Percentiles rank a stretch among this genome's conserved stretches.
Evolutionary conservation across 2,329 filamentous ascomycete genomes (phyloP).

Genomic region (Colletotrichum sidae): DNA sequence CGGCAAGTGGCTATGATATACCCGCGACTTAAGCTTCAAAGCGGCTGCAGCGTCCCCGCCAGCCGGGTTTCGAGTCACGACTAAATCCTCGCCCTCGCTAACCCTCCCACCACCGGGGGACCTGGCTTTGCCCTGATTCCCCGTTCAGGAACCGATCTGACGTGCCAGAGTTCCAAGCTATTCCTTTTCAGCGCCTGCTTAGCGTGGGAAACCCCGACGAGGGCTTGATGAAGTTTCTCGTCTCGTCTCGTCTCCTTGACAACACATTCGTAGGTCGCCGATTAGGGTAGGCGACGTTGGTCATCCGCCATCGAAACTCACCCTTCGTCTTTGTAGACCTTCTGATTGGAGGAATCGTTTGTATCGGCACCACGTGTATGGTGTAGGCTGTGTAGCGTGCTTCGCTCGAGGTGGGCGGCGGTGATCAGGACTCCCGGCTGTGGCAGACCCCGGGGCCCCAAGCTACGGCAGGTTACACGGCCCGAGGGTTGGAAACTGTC

Average conservation of each 20-base stretch:
- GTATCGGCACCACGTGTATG: neutral
- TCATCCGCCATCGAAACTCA: slow-evolving; percentile 20
- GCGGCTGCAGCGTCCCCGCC: neutral
- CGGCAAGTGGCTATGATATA: too few species aligned
- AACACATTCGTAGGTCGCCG: neutral
- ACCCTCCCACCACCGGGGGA: too few species aligned
- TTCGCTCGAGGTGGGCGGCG: neutral
- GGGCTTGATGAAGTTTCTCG: too few species aligned
- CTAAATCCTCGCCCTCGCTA: neutral
- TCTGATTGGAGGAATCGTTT: neutral
- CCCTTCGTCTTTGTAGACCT: too few species aligned
- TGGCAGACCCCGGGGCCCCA: too few species aligned
- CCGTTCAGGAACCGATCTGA: slow-evolving; percentile 6
- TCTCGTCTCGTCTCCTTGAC: too few species aligned
- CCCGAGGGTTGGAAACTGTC: too few species aligned
- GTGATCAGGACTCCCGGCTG: too few species aligned
- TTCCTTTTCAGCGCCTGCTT: neutral
- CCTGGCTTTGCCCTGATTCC: slow-evolving; percentile 4
- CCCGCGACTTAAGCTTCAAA: too few species aligned
- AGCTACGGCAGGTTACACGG: too few species aligned
- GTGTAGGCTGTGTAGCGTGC: neutral
- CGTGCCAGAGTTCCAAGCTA: neutral
- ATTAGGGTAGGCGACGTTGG: slow-evolving; percentile 1
- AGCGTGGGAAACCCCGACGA: neutral
- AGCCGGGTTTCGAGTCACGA: slow-evolving; percentile 2